Conservation (phyloP, 2,329 filamentous ascomycete species). For the Mycosphaerella arachidis region DNA sequence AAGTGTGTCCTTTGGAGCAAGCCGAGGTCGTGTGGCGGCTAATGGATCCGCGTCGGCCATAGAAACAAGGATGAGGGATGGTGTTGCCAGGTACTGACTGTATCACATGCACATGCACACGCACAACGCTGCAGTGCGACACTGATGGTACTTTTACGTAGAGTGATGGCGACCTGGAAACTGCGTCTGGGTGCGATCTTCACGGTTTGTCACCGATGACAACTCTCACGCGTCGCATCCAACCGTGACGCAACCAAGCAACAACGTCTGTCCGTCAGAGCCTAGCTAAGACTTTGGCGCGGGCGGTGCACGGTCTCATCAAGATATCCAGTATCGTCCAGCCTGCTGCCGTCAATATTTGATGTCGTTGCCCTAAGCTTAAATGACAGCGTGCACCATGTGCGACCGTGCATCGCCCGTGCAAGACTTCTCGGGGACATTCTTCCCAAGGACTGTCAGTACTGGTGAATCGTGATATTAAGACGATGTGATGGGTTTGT, state of each 20-base stretch:
- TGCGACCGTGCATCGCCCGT: too few relatives aligned
- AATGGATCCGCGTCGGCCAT: not conserved
- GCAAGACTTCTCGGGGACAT: too few relatives aligned
- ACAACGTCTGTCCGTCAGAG: not conserved
- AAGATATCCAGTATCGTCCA: too few relatives aligned
- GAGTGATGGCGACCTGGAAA: not conserved
- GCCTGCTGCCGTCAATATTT: too few relatives aligned
- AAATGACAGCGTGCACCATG: too few relatives aligned
- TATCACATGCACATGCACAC: not conserved
- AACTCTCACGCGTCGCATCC: not conserved
- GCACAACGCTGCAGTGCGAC: not conserved
- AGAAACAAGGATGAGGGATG: not conserved
- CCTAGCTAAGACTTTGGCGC: too few relatives aligned
- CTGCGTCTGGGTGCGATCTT: not conserved
- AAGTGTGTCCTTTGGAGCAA: slow-evolving; percentile 17
- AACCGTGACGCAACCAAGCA: not conserved
- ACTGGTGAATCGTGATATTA: too few relatives aligned
- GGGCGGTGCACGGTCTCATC: too few relatives aligned
- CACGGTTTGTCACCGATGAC: not conserved
- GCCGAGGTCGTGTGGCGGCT: not conserved
- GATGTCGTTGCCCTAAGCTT: too few relatives aligned
- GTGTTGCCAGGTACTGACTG: not conserved
- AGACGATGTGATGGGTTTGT: too few relatives aligned
- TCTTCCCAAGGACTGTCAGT: too few relatives aligned
- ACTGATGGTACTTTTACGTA: not conserved